Evolutionary conservation across 805 yeast species (phyloP).

Genomic region (Lipomyces yamanashiensis): DNA sequence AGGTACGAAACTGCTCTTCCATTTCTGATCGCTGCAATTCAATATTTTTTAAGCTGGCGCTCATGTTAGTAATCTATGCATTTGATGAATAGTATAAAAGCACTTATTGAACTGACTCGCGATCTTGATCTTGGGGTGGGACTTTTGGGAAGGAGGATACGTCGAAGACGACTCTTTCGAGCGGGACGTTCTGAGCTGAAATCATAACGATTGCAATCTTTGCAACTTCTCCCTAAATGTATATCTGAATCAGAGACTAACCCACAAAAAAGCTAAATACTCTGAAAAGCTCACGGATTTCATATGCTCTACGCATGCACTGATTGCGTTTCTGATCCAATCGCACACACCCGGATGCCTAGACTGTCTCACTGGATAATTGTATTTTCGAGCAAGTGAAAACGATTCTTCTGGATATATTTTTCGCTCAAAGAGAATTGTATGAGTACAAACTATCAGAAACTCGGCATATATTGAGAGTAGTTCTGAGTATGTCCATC

Average conservation of each 20-base stretch:
- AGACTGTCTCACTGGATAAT: constrained; percentile 50
- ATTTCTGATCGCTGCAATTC: constrained; percentile 25
- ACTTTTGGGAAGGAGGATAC: constrained; percentile 43
- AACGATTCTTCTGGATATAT: constrained; percentile 62
- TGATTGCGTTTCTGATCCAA: constrained; percentile 51
- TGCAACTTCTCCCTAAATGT: constrained; percentile 35
- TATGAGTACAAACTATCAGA: constrained; percentile 57
- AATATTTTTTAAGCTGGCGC: constrained; percentile 9
- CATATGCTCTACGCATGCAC: constrained; percentile 36
- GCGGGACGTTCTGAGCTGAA: constrained; percentile 43
- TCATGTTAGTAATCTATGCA: background rate
- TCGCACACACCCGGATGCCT: constrained; percentile 55
- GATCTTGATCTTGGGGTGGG: constrained; percentile 34
- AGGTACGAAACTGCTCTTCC: constrained; percentile 41
- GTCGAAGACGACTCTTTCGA: constrained; percentile 50
- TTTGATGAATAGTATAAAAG: constrained; percentile 19
- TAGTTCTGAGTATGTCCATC: constrained; percentile 30
- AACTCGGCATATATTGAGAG: constrained; percentile 42
- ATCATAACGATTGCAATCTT: constrained; percentile 47
- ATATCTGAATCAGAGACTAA: background rate
- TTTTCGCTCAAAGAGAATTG: constrained; percentile 56
- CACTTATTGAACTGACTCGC: constrained; percentile 37
- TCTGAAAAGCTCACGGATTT: constrained; percentile 23
- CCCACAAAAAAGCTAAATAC: constrained; percentile 25
- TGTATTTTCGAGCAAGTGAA: constrained; percentile 50